These are phyloP conservation scores for Boletellus emodensis DNA, from an alignment of 768 basidiomycete genomes.

Conservation along the genomic window DNA sequence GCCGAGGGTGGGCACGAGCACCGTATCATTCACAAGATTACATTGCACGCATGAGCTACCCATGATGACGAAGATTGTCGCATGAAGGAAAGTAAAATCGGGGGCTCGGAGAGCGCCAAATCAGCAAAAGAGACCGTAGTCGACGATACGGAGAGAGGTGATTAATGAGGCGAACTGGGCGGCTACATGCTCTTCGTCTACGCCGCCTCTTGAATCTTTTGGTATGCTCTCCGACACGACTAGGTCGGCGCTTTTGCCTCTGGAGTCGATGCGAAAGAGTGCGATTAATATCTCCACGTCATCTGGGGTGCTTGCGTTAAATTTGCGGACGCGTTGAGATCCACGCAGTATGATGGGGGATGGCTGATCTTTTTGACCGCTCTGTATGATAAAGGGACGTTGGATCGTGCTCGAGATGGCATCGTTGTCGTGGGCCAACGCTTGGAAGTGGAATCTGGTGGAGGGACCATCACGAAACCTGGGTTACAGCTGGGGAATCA, in stretches of 20 bases:
- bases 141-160: conserved; percentile 57
- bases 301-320: conserved; percentile 58
- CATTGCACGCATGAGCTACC: too few relatives aligned
- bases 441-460: conserved; percentile 83
- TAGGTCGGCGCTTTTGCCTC: conserved; percentile 65
- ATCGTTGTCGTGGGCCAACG: conserved; percentile 87
- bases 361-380: conserved; percentile 45
- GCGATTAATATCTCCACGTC: conserved; percentile 74
- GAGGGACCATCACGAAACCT: conserved; percentile 3
- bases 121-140: conserved; percentile 70
- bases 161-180: conserved; percentile 54
- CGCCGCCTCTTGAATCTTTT: conserved; percentile 31
- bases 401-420: conserved; percentile 51
- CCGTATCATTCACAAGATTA: too few relatives aligned
- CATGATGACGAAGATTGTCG: too few relatives aligned
- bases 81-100: background rate
- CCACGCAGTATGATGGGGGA: conserved; percentile 63
- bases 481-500: conserved; percentile 2
- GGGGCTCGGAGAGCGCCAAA: background rate
- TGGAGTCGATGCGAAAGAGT: conserved; percentile 66
- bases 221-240: conserved; percentile 86
- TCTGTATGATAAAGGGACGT: conserved; percentile 35
- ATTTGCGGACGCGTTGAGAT: conserved; percentile 71
- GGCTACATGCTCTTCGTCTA: conserved; percentile 30
- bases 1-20: too few relatives aligned